A percentile compares a stretch with the other conserved stretches of the same genome.
phyloP scores from a whole-genome alignment of 208 protist genomes.

The Crithidia mellificae region DNA sequence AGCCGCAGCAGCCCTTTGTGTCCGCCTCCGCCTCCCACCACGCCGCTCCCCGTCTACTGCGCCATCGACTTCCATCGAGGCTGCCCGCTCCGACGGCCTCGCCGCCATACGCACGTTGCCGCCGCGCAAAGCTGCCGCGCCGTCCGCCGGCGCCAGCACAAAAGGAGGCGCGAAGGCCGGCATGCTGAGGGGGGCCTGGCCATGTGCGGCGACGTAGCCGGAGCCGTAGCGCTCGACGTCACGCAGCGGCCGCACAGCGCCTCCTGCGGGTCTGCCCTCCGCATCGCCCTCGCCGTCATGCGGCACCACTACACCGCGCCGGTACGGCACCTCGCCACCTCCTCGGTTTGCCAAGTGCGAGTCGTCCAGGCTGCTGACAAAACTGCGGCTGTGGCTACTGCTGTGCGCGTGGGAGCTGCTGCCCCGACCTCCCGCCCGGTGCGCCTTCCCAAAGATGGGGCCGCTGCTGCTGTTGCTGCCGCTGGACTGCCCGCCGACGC shows the following conservation, averaged over 20 bases:
- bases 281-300: not conserved
- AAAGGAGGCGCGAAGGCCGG: not conserved
- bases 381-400: constrained; percentile 9
- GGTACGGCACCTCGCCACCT: constrained; percentile 15
- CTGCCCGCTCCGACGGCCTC: not conserved
- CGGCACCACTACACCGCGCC: not conserved
- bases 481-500: constrained; percentile 10
- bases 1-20: not conserved
- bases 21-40: not conserved
- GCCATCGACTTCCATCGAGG: not conserved
- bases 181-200: not conserved
- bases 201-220: no score
- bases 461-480: constrained; percentile 7
- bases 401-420: constrained; percentile 6
- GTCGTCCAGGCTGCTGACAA: constrained; percentile 8
- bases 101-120: not conserved
- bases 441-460: not conserved
- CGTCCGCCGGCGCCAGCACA: not conserved
- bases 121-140: not conserved
- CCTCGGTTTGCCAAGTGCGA: not conserved
- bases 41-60: not conserved
- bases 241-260: not conserved
- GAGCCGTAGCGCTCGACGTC: not conserved
- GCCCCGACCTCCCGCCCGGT: not conserved
- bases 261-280: not conserved